Percentiles rank a stretch among this genome's conserved stretches.
Conservation (phyloP, 177 flowering plant genomes). For the Vitis hybrid region DNA sequence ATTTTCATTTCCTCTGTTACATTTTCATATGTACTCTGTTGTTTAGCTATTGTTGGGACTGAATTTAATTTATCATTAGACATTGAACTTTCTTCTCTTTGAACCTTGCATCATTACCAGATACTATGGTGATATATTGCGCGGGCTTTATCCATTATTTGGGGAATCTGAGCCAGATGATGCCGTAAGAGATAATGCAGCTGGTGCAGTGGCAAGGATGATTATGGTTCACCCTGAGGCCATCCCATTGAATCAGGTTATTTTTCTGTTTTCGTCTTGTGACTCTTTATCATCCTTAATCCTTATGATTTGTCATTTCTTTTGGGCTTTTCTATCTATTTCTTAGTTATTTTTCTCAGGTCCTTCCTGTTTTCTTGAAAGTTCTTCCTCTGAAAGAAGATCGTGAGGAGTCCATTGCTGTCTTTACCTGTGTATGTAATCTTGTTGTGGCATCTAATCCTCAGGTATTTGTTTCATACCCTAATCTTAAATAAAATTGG, state of each 20-base stretch:
- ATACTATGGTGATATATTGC: slow-evolving; percentile 71
- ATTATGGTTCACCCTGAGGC: slow-evolving; percentile 88
- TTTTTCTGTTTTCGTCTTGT: slow-evolving; percentile 6
- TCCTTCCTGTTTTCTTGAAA: slow-evolving; percentile 83
- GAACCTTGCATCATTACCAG: slow-evolving; percentile 43
- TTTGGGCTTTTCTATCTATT: slow-evolving; percentile 1
- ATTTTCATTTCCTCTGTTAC: not conserved
- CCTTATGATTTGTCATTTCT: not conserved
- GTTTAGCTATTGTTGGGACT: too few relatives aligned
- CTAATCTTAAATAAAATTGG: not conserved
- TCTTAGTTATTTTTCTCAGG: slow-evolving; percentile 43
- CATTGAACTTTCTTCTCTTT: too few relatives aligned
- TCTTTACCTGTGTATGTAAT: slow-evolving; percentile 75
- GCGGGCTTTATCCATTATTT: slow-evolving; percentile 81
- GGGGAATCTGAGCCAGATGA: slow-evolving; percentile 90
- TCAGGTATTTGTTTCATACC: slow-evolving; percentile 48
- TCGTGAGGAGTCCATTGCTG: slow-evolving; percentile 83
- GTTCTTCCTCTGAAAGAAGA: slow-evolving; percentile 94
- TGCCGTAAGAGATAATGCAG: slow-evolving; percentile 99
- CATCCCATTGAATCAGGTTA: slow-evolving; percentile 86
- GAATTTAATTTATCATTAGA: too few relatives aligned
- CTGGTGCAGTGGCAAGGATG: slow-evolving; percentile 98
- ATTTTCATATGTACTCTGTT: not conserved
- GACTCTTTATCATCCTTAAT: not conserved
- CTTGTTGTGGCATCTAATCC: slow-evolving; percentile 84